Conservation (phyloP, 1,284 basidiomycete genomes). For the Malassezia psittaci region DNA sequence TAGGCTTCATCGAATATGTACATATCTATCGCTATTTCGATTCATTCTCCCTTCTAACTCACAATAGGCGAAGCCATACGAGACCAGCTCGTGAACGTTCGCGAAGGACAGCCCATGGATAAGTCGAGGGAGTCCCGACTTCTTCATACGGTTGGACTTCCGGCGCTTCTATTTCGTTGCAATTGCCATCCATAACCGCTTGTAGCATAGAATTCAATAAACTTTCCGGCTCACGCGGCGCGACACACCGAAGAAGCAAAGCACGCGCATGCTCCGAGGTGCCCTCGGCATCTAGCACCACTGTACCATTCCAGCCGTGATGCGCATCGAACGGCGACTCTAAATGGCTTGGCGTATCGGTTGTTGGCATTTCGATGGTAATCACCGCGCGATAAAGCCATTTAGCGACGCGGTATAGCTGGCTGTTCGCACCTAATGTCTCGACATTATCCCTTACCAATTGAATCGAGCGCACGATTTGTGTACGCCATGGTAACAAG, state of each 20-base stretch:
- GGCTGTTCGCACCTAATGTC: constrained; percentile 43
- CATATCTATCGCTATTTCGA: no score
- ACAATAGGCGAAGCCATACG: constrained; percentile 32
- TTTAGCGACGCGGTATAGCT: constrained; percentile 46
- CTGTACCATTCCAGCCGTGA: constrained; percentile 27
- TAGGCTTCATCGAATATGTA: no score
- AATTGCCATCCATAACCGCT: not conserved
- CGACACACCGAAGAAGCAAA: constrained; percentile 27
- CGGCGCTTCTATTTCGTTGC: not conserved
- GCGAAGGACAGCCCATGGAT: constrained; percentile 30
- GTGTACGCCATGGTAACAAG: constrained; percentile 41
- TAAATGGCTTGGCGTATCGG: constrained; percentile 19
- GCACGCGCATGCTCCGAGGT: constrained; percentile 41
- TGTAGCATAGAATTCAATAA: not conserved
- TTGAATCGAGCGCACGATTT: constrained; percentile 43
- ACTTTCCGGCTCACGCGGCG: constrained; percentile 4
- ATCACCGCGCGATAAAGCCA: constrained; percentile 49
- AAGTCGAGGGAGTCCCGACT: not conserved
- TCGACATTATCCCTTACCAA: constrained; percentile 49
- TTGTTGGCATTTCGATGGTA: constrained; percentile 25
- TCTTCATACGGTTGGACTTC: not conserved
- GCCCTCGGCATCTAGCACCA: constrained; percentile 42
- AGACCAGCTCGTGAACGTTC: constrained; percentile 32
- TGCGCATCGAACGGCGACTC: constrained; percentile 12
- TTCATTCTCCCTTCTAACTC: not conserved